Evolutionary conservation across 371 early-diverging fungal genomes (phyloP), one percentile per base, ranked within the genome.

Genomic region (Syncephalastrum sp.): DNA sequence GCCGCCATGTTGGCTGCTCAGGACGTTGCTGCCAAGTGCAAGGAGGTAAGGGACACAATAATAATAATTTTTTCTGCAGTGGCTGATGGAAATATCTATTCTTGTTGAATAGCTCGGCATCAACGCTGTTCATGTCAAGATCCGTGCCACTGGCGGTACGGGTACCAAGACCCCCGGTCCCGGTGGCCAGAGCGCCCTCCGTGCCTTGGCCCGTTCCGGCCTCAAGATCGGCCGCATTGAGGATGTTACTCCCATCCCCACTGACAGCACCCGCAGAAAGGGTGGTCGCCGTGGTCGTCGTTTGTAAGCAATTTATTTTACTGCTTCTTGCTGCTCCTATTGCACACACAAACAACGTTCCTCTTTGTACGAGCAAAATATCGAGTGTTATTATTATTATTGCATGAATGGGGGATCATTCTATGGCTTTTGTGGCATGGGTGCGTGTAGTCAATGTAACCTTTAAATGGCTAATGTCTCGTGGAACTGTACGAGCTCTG

Each of bases 221-320:
- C 91, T 99, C 88, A 92, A 88, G 82, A 94, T 99, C 72, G 99
- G 99, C 67, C 88, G 99, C 73, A 97, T 99, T 78, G 93, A 74
- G 73, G 99, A 99, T 83, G 96, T 96, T 63, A 99, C 99, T 64
- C 99, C 99, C 73, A 91, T 97, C 75, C 98, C 99, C 68, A 95
- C 97, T 75, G 99, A 99, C 84, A 88, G 91, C 77, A 98, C 99
- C 76, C 91, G 99, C 68, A 90, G 92, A 77, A 99, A 99, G 93
- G 99, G 99, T 86, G 99, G 99, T 91, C 96, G 99, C 76, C 95
- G 99, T 86, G 99, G 99, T 96, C 97, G 99, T 88, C 98, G 99
- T 94, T 88, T 99, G 76, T 99, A 94, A 78, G 64, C 48, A 27
- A 47, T 29, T 47, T 57, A 13, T 53, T 53, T 52, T 25, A 12